phyloP scores from a whole-genome alignment of 495 filamentous ascomycete genomes.

The Daldinia concentrica region DNA sequence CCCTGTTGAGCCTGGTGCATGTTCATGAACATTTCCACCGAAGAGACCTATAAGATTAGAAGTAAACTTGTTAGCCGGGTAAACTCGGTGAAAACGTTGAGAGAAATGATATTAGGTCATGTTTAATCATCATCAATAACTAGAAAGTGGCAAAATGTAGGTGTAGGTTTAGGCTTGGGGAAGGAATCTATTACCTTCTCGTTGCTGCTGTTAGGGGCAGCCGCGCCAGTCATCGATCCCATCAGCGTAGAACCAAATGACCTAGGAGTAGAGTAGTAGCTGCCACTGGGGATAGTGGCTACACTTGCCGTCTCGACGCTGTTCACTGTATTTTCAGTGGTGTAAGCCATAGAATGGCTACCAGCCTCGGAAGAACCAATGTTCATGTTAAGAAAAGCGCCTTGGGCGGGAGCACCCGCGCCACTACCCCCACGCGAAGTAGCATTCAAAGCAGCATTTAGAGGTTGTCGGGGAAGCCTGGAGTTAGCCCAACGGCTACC shows the following conservation, averaged over 20 bases:
- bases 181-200: neutral
- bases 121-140: neutral
- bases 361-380: neutral
- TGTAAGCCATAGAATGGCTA: neutral
- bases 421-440: neutral
- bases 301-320: neutral
- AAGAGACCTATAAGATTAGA: neutral
- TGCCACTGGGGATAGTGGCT: neutral
- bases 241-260: neutral
- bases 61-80: neutral
- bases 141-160: neutral
- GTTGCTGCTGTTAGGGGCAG: neutral
- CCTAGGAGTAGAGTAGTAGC: neutral
- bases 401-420: neutral
- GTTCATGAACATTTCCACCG: conserved; percentile 1
- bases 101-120: neutral
- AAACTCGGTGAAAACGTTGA: neutral
- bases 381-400: neutral
- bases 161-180: neutral
- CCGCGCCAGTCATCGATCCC: neutral
- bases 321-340: neutral
- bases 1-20: neutral
- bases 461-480: neutral
- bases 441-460: neutral
- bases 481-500: neutral